Percentiles rank a stretch among this genome's conserved stretches.
Conservation (phyloP, 257 asterid species). For the Ehretia macrophylla region DNA sequence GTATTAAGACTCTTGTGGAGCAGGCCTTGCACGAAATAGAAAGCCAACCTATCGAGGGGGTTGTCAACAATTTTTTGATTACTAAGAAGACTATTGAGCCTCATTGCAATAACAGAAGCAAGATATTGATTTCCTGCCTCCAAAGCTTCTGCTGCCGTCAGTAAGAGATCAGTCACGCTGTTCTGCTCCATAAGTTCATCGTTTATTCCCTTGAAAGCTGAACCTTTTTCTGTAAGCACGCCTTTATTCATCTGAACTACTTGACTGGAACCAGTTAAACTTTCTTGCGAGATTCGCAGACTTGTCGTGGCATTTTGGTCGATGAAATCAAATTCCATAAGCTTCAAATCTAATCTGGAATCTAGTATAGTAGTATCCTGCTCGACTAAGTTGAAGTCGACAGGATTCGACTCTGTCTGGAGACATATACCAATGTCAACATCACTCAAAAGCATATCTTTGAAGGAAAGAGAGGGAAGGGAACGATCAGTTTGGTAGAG, state of each 20-base stretch:
- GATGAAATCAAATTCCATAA: constrained; percentile 14
- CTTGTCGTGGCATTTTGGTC: not conserved
- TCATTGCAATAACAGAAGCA: constrained; percentile 23
- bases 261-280: not conserved
- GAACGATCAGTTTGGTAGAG: constrained; percentile 3
- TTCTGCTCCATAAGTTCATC: constrained; percentile 30
- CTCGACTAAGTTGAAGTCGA: no score
- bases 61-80: constrained; percentile 20
- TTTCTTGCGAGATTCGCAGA: not conserved
- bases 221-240: not conserved
- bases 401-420: constrained; percentile 7
- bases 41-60: constrained; percentile 25
- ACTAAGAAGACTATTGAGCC: constrained; percentile 23
- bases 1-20: constrained; percentile 11
- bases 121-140: constrained; percentile 26
- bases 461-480: constrained; percentile 4
- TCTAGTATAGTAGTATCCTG: no score
- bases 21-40: constrained; percentile 33
- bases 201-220: constrained; percentile 12
- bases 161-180: constrained; percentile 25
- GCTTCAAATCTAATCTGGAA: no score
- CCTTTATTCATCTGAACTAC: not conserved
- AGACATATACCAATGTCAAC: constrained; percentile 17
- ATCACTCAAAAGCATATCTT: constrained; percentile 12
- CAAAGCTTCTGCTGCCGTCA: constrained; percentile 37